Conservation (phyloP, 202 grass and related monocot genomes). For the Setaria viridis region DNA sequence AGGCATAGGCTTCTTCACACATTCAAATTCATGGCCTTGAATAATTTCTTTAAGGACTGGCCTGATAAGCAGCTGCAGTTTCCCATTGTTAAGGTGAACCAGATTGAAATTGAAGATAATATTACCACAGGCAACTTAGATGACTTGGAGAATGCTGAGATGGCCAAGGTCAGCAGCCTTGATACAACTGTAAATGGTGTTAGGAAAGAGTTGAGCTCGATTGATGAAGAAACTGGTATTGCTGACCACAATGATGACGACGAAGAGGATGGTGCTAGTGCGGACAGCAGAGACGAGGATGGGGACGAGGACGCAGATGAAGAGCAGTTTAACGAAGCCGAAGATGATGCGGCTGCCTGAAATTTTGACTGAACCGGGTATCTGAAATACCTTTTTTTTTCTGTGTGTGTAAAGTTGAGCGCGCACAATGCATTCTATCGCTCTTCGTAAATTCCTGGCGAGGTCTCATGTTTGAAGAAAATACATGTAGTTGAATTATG, state of each 20-base stretch:
- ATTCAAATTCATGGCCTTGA: constrained; percentile 76
- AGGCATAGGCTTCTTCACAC: constrained; percentile 69
- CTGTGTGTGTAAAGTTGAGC: constrained; percentile 26
- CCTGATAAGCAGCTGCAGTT: constrained; percentile 70
- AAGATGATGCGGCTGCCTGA: constrained; percentile 38
- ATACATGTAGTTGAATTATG: background rate
- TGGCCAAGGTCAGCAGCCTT: background rate
- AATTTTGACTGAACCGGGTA: background rate
- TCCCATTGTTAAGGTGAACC: constrained; percentile 65
- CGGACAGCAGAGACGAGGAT: constrained; percentile 38
- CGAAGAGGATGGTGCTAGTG: background rate
- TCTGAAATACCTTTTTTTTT: background rate
- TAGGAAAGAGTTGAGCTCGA: background rate
- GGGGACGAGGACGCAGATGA: background rate
- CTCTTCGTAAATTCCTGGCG: background rate
- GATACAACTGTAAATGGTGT: constrained; percentile 37
- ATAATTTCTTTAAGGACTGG: constrained; percentile 81
- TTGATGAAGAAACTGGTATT: constrained; percentile 31
- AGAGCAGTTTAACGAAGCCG: constrained; percentile 24
- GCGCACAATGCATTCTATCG: background rate
- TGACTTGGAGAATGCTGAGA: constrained; percentile 29
- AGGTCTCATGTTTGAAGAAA: background rate
- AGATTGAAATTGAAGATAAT: constrained; percentile 43
- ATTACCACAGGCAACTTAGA: constrained; percentile 10
- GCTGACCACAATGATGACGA: constrained; percentile 14